Evolutionary conservation across 2,329 filamentous ascomycete species (phyloP), one percentile per base, ranked within the genome.

Genomic region (Epichloe scottii): DNA sequence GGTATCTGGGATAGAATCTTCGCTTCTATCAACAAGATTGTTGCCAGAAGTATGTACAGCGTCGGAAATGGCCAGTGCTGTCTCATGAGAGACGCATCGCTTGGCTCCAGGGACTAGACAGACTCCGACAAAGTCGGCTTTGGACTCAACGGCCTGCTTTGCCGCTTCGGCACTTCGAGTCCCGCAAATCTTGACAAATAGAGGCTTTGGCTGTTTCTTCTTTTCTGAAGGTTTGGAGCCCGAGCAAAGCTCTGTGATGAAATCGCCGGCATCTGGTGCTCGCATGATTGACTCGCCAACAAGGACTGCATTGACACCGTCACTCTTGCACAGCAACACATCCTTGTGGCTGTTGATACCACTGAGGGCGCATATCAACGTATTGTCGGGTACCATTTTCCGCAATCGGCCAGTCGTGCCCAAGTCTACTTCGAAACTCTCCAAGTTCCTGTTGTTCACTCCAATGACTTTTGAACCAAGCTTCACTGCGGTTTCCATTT

Each of bases 271-370:
- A 62, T 97, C 81, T 11, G 84, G 77, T 2, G 93, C 90, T 54
- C 89, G 82, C 91, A 98, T 97, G 57, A 98, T 81, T 48, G 94
- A 88, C 68, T 98, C 93, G 15, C 93, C 93, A 7, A 98, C 91
- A 4, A 98, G 78, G 12, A 98, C 85, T 47, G 91, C 93, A 58
- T 90, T 88, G 46, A 98, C 89, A 19, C 91, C 90, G 60, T 94
- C 90, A 53, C 83, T 83, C 64, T 88, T 84, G 67, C 95, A 96
- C 55, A 87, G 83, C 54, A 87, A 74, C 5, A 98, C 91, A 65
- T 98, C 93, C 52, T 90, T 79, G 33, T 93, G 80, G 0, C 85
- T 87, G 56, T 88, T 89, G 59, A 98, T 98, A 45, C 93, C 93
- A 63, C 91, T 97, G 35, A 98, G 76, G 10, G 93, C 94, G 65